Conservation (phyloP, 441 rosid genomes). For the Melastoma candidum region DNA sequence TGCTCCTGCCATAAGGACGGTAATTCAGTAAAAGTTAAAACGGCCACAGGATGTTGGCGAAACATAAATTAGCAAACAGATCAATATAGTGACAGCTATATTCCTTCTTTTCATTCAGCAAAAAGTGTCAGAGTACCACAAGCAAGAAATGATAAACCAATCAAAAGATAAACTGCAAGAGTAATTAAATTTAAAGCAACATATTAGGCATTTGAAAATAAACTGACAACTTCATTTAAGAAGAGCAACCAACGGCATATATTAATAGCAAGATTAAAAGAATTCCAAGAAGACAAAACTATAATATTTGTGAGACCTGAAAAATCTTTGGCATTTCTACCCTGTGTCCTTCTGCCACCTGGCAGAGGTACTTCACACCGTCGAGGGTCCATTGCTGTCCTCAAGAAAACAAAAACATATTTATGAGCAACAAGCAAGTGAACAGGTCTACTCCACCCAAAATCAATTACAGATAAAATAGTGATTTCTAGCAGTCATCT, state of each 20-base stretch:
- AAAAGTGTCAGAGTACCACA: too few relatives aligned
- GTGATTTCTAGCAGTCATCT: too few relatives aligned
- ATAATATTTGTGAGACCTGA: slow-evolving; percentile 36
- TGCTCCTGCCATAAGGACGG: too few relatives aligned
- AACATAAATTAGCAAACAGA: too few relatives aligned
- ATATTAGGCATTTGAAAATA: too few relatives aligned
- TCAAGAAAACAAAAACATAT: slow-evolving; percentile 7
- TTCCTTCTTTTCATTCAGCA: too few relatives aligned
- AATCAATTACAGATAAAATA: not conserved
- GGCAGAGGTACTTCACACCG: slow-evolving; percentile 63
- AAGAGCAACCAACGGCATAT: not conserved
- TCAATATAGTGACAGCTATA: too few relatives aligned
- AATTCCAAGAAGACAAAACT: not conserved
- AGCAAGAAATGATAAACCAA: too few relatives aligned
- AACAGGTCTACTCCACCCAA: not conserved
- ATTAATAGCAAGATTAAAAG: not conserved
- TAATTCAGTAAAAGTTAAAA: too few relatives aligned
- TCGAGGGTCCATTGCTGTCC: slow-evolving; percentile 67
- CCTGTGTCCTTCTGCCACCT: slow-evolving; percentile 48
- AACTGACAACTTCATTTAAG: not conserved
- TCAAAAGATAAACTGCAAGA: too few relatives aligned
- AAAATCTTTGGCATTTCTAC: slow-evolving; percentile 44
- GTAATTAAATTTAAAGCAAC: too few relatives aligned
- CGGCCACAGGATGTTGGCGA: too few relatives aligned
- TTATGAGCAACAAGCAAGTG: slow-evolving; percentile 3